Conservation (phyloP, 176 grass and related monocot species). For the Lolium multiflorum region DNA sequence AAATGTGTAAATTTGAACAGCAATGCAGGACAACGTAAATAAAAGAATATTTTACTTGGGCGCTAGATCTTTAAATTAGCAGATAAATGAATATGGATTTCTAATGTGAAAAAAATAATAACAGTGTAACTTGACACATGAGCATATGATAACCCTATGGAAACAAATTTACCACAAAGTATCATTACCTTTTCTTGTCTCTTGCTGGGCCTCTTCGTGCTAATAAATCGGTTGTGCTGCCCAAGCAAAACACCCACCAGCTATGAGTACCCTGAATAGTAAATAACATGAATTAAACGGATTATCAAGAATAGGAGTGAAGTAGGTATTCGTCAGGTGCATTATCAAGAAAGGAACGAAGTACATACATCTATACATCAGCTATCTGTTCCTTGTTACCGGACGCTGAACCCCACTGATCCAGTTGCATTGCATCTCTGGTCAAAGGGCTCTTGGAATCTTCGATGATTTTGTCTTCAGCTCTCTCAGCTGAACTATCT, state of each 20-base stretch:
- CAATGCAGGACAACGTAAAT: no score
- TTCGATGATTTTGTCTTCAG: no score
- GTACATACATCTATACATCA: slow-evolving; percentile 4
- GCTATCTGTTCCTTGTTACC: slow-evolving; percentile 54
- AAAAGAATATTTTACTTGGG: no score
- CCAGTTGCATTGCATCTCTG: no score
- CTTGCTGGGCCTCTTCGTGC: slow-evolving; percentile 86
- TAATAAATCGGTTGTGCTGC: slow-evolving; percentile 96
- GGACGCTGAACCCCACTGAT: slow-evolving; percentile 5
- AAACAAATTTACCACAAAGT: slow-evolving; percentile 4
- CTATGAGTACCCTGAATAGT: slow-evolving; percentile 80
- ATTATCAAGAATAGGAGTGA: no score
- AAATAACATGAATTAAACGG: slow-evolving; percentile 15
- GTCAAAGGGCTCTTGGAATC: no score
- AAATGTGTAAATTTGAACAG: no score
- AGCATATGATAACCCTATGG: neutral
- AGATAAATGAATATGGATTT: neutral
- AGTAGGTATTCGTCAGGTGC: neutral
- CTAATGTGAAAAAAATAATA: neutral
- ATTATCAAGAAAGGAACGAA: slow-evolving; percentile 21
- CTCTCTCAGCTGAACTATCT: no score
- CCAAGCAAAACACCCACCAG: slow-evolving; percentile 92
- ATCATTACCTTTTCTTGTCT: slow-evolving; percentile 66
- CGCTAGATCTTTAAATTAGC: no score
- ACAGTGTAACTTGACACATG: neutral